Evolutionary conservation across 306 rosid genomes (phyloP).

Genomic region (Prosopis cineraria): DNA sequence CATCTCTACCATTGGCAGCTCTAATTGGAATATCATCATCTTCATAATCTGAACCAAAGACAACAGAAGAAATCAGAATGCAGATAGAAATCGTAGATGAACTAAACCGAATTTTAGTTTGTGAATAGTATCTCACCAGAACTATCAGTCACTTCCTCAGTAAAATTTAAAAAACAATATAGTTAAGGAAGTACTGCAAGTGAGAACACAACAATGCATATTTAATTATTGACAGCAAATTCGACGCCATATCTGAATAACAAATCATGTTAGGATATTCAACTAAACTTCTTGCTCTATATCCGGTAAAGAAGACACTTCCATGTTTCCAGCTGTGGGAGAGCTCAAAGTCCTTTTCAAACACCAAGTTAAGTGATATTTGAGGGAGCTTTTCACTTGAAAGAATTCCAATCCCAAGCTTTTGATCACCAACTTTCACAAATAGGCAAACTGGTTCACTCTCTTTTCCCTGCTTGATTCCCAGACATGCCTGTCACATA

Average conservation of each 20-base stretch:
- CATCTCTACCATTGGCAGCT: conserved; percentile 43
- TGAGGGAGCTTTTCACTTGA: conserved; percentile 62
- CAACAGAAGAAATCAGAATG: conserved; percentile 12
- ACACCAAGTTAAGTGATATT: conserved; percentile 59
- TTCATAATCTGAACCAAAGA: conserved; percentile 35
- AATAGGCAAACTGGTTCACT: conserved; percentile 52
- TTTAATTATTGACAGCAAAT: neutral
- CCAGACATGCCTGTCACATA: conserved; percentile 60
- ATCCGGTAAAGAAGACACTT: conserved; percentile 66
- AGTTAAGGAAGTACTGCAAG: conserved; percentile 47
- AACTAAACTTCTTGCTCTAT: conserved; percentile 10
- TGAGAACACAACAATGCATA: neutral
- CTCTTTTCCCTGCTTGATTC: conserved; percentile 56
- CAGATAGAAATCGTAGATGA: neutral
- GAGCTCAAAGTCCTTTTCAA: conserved; percentile 63
- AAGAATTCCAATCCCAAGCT: conserved; percentile 62
- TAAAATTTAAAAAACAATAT: conserved; percentile 27
- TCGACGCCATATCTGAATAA: conserved; percentile 24
- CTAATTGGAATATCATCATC: conserved; percentile 33
- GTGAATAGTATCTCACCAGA: conserved; percentile 49
- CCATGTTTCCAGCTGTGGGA: conserved; percentile 74
- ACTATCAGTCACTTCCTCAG: conserved; percentile 26
- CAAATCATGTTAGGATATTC: conserved; percentile 51
- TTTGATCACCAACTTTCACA: conserved; percentile 53
- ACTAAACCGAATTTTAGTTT: neutral